Evolutionary conservation across 1,284 basidiomycete genomes (phyloP).

Genomic region (Moesziomyces globuligerus): DNA sequence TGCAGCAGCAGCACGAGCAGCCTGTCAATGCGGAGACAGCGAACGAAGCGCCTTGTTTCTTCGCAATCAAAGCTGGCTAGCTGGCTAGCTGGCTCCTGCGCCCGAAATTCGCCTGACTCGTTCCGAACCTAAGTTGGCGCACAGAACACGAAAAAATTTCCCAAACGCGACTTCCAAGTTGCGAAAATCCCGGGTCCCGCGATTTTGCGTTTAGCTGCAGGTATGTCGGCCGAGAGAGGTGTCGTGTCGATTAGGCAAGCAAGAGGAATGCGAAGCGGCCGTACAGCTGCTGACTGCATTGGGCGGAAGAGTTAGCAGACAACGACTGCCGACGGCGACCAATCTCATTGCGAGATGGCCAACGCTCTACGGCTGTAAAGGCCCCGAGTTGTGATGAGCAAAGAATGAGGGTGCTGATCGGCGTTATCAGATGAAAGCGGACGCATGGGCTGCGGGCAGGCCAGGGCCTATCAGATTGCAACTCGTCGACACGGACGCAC

Average conservation of each 20-base stretch:
- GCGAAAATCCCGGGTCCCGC: too few relatives aligned
- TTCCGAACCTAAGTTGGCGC: not conserved
- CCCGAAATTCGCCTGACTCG: too few relatives aligned
- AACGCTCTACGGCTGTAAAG: too few relatives aligned
- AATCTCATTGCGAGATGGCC: too few relatives aligned
- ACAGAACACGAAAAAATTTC: not conserved
- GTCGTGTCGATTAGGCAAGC: too few relatives aligned
- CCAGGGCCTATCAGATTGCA: slow-evolving; percentile 31
- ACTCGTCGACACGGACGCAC: not conserved
- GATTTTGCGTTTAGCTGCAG: not conserved
- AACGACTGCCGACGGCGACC: too few relatives aligned
- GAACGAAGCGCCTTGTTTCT: slow-evolving; percentile 4
- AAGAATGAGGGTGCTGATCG: slow-evolving; percentile 21
- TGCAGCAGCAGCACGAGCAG: slow-evolving; percentile 2
- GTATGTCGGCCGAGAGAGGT: not conserved
- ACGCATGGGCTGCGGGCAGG: not conserved
- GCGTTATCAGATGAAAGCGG: slow-evolving; percentile 34
- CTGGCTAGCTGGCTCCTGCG: too few relatives aligned
- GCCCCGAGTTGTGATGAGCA: too few relatives aligned
- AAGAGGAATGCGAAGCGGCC: too few relatives aligned
- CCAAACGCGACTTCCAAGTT: not conserved
- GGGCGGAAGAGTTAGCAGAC: too few relatives aligned
- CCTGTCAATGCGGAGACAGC: slow-evolving; percentile 7
- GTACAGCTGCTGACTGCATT: too few relatives aligned
- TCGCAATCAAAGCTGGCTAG: slow-evolving; percentile 1